Evolutionary conservation across 805 yeast genomes (phyloP).

Genomic region (Jamesozyma piceae): DNA sequence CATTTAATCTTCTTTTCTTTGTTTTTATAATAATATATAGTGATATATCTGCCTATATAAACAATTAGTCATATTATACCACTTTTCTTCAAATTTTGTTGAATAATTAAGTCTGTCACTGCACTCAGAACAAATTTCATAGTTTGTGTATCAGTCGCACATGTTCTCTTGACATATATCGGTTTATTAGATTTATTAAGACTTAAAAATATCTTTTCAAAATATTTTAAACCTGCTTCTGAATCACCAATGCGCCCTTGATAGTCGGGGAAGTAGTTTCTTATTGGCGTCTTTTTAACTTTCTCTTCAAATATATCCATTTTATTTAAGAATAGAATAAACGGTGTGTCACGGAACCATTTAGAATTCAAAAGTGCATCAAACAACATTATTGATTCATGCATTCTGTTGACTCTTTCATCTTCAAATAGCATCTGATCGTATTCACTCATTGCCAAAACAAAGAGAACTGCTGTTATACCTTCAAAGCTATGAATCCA

Average conservation of each 20-base stretch:
- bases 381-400: constrained; percentile 77
- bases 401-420: constrained; percentile 79
- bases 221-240: constrained; percentile 59
- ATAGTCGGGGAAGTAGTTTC: constrained; percentile 69
- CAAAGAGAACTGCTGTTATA: constrained; percentile 79
- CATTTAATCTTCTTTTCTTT: too few relatives aligned
- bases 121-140: constrained; percentile 89
- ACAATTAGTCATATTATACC: constrained; percentile 49
- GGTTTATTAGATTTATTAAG: constrained; percentile 58
- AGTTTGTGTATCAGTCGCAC: constrained; percentile 86
- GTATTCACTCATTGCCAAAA: constrained; percentile 82
- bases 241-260: constrained; percentile 54
- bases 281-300: constrained; percentile 54
- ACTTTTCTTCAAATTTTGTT: constrained; percentile 67
- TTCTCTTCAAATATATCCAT: constrained; percentile 73
- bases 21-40: too few relatives aligned
- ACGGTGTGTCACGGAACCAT: constrained; percentile 81
- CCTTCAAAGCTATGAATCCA: constrained; percentile 95
- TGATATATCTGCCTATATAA: too few relatives aligned
- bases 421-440: constrained; percentile 91
- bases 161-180: constrained; percentile 85
- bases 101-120: constrained; percentile 83
- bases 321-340: constrained; percentile 82
- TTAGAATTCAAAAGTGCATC: constrained; percentile 73
- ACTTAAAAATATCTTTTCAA: constrained; percentile 57